phyloP scores from a whole-genome alignment of 2,329 filamentous ascomycete species.

The Trichoderma pleuroti region DNA sequence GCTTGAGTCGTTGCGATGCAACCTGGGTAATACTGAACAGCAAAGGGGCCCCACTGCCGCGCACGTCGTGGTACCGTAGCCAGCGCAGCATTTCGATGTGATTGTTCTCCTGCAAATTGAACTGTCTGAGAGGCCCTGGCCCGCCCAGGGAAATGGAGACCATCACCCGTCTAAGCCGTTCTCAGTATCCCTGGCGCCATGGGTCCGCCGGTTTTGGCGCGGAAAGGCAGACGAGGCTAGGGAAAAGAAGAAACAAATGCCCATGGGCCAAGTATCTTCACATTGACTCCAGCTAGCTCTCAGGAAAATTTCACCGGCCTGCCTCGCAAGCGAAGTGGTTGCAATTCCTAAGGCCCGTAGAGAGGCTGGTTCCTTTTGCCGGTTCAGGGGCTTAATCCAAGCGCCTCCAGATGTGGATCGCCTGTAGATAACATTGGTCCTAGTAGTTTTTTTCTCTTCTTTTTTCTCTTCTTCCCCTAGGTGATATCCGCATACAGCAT shows the following conservation, averaged over 20 bases:
- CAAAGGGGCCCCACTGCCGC: not conserved
- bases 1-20: constrained; percentile 12
- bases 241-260: not conserved
- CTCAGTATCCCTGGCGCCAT: not conserved
- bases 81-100: not conserved
- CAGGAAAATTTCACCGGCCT: not conserved
- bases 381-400: constrained; percentile 15
- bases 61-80: constrained; percentile 7
- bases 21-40: not conserved
- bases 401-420: constrained; percentile 4
- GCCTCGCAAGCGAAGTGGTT: constrained; percentile 13
- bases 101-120: not conserved
- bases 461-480: not conserved
- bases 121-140: not conserved
- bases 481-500: not conserved
- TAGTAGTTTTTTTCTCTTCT: not conserved
- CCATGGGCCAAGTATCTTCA: not conserved
- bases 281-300: not conserved
- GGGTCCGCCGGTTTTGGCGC: not conserved
- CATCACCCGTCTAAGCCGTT: not conserved
- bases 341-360: constrained; percentile 9
- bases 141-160: not conserved
- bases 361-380: constrained; percentile 8
- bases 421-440: not conserved
- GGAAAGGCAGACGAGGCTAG: not conserved